A percentile compares a stretch with the other conserved stretches of the same genome.
phyloP scores from a whole-genome alignment of 2,329 filamentous ascomycete species.

The Alternaria triticimaculans region DNA sequence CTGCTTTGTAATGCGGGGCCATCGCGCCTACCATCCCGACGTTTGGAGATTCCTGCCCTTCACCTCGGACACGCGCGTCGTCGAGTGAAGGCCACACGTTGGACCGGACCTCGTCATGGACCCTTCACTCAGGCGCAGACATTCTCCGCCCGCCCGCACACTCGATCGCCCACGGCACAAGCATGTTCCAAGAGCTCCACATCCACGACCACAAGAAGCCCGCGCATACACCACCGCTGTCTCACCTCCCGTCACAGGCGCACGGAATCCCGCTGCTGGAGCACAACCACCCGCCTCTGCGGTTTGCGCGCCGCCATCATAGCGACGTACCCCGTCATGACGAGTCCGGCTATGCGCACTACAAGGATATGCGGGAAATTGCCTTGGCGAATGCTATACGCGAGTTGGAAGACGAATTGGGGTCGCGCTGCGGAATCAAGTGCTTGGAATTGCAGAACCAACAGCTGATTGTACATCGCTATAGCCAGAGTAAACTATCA shows the following conservation, averaged over 20 bases:
- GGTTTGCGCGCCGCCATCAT: constrained; percentile 41
- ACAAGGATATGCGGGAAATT: constrained; percentile 29
- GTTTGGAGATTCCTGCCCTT: constrained; percentile 26
- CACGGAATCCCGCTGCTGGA: constrained; percentile 33
- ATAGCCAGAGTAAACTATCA: constrained; percentile 96
- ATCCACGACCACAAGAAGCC: constrained; percentile 3
- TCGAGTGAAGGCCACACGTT: constrained; percentile 1
- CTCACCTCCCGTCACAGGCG: constrained; percentile 22
- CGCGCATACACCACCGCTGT: constrained; percentile 11
- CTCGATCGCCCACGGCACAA: constrained; percentile 13
- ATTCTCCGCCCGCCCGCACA: constrained; percentile 1
- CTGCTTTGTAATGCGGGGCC: constrained; percentile 20
- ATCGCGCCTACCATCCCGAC: constrained; percentile 17
- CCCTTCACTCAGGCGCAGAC: constrained; percentile 1
- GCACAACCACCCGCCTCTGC: constrained; percentile 32
- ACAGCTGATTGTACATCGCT: constrained; percentile 43
- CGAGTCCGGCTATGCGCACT: constrained; percentile 35
- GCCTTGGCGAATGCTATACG: constrained; percentile 36
- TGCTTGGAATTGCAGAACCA: constrained; percentile 33
- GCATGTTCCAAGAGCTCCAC: constrained; percentile 14
- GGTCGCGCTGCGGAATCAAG: constrained; percentile 26
- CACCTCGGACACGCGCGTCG: constrained; percentile 16
- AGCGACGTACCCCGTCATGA: constrained; percentile 27
- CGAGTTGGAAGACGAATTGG: constrained; percentile 32
- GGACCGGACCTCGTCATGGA: constrained; percentile 15